Base-by-base conservation (phyloP, 805 yeast genomes). In the Saccharomycopsis babjevae region DNA sequence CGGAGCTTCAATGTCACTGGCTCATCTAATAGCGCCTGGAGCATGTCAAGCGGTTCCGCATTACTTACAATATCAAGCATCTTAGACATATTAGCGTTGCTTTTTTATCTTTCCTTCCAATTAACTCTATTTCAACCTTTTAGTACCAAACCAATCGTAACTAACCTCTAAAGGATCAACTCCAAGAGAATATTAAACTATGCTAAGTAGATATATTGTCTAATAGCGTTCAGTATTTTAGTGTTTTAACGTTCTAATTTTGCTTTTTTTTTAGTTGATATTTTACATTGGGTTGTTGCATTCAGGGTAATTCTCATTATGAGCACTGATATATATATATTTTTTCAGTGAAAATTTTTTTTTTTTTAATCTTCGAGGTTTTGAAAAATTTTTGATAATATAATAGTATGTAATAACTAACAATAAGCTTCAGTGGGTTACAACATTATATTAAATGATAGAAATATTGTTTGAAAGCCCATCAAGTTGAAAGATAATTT, bases 21-120 rank as follows among this genome's bases (percentile, higher is more conserved):
- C 73, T 94, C 98, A 70, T 94, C 97, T 57, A 94, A 77, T 62
- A 91, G 88, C 64, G 87, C 81, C 67, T 93, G 85, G 66, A 94
- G 83, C 67, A 92, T 79, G 70, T 93, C 97, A 62, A 94, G 81
- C n/a, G 99, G 99, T 67, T 90, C 96, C 34, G 84, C 61, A 61
- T 68, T 62, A 30, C 66, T 63, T 16, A 61, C 52, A 46, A 46
- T 46, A 46, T 46, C 52, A 46, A 65, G 52, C 52, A 46, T 46
- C 43, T 68, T 59, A 65, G 64, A 61, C 59, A 50, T 59, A 54
- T 16, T 58, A 11, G 10, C 16, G 22, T 39, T 16, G 20, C 56
- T 15, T 30, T 38, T 38, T 34, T 36, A 43, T 34, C 50, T 55
- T 2, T 18, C 20, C 16, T 22, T 25, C 43, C n/a, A 28, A 3